phyloP scores from a whole-genome alignment of 2,329 filamentous ascomycete genomes.

The Penicillium sp. region DNA sequence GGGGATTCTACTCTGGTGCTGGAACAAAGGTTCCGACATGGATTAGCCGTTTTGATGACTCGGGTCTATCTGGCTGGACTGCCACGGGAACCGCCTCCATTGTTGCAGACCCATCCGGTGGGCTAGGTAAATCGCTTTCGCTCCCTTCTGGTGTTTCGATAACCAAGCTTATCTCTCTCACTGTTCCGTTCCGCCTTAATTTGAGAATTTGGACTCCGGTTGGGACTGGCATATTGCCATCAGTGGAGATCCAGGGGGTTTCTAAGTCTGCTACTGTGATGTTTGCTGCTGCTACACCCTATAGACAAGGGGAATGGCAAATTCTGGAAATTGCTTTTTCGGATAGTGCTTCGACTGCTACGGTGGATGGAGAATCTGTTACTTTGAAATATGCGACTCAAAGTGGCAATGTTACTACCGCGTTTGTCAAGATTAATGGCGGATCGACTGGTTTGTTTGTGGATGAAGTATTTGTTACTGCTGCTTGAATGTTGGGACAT shows the following conservation, averaged over 20 bases:
- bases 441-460: neutral
- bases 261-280: neutral
- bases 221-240: neutral
- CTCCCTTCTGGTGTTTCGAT: neutral
- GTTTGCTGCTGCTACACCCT: neutral
- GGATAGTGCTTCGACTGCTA: neutral
- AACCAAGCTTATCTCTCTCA: neutral
- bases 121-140: neutral
- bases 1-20: neutral
- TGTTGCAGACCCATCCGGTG: neutral
- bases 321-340: neutral
- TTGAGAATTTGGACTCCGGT: neutral
- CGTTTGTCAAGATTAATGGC: neutral
- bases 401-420: neutral
- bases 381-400: neutral
- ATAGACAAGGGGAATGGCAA: neutral
- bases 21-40: neutral
- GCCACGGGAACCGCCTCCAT: neutral
- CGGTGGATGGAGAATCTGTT: neutral
- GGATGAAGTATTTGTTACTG: neutral
- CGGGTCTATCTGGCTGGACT: neutral
- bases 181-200: neutral
- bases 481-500: neutral
- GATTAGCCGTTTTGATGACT: neutral
- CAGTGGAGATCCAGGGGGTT: neutral